Percentiles rank a stretch among this genome's conserved stretches.
Evolutionary conservation across 2,329 filamentous ascomycete genomes (phyloP).

Genomic region (Fusarium dimerum): DNA sequence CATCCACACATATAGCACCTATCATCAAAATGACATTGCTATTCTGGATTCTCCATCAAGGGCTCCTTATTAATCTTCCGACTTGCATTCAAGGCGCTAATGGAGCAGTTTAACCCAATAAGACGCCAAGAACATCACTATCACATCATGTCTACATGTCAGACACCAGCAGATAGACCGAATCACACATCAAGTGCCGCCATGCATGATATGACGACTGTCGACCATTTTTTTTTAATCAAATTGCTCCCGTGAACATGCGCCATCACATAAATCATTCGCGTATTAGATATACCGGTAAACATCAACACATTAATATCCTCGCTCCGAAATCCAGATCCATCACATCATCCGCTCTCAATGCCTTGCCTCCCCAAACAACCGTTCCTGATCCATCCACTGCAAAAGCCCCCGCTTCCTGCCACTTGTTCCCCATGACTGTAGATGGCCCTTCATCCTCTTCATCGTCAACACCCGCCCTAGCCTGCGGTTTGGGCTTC

Average conservation of each 20-base stretch:
- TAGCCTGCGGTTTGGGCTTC: conserved; percentile 3
- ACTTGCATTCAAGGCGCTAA: no score
- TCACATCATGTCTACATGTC: no score
- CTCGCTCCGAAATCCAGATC: conserved; percentile 52
- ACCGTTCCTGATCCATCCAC: conserved; percentile 51
- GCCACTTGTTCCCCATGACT: conserved; percentile 58
- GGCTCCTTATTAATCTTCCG: no score
- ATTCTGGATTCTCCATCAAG: no score
- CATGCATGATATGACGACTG: no score
- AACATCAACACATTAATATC: conserved; percentile 30
- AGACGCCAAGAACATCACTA: no score
- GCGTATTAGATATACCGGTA: neutral
- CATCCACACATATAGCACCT: no score
- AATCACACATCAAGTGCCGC: no score
- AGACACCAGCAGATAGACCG: no score
- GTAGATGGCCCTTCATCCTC: conserved; percentile 41
- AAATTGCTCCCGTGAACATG: neutral
- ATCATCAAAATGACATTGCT: no score
- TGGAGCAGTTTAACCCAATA: no score
- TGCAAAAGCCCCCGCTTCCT: conserved; percentile 54
- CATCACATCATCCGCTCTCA: conserved; percentile 51
- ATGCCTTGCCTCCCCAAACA: conserved; percentile 51
- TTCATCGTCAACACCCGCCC: conserved; percentile 12
- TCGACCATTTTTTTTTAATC: no score
- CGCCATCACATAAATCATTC: neutral